Conservation (phyloP, 2,329 filamentous ascomycete species). For the Pseudogymnoascus sp. region DNA sequence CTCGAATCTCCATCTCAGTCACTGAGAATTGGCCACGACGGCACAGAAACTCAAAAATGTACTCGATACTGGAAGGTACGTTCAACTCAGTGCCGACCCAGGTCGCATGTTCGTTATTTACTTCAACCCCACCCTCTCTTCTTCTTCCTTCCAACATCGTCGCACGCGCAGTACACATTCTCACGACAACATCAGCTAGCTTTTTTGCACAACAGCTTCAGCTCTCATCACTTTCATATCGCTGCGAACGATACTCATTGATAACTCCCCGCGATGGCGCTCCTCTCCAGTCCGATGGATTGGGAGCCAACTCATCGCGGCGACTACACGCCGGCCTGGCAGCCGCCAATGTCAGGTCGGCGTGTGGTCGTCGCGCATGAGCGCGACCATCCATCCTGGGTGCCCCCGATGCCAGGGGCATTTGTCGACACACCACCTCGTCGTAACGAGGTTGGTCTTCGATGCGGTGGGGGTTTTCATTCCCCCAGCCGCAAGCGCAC, state of each 20-base stretch:
- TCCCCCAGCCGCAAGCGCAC: background rate
- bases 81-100: background rate
- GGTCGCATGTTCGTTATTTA: constrained; percentile 1
- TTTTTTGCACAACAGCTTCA: background rate
- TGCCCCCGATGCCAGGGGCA: background rate
- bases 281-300: background rate
- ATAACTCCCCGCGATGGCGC: background rate
- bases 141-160: background rate
- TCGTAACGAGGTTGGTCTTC: background rate
- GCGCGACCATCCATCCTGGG: background rate
- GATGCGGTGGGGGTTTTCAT: background rate
- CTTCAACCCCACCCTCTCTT: background rate
- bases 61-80: constrained; percentile 8
- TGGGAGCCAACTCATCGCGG: constrained; percentile 1
- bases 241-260: background rate
- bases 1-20: background rate
- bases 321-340: background rate
- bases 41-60: constrained; percentile 1
- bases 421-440: background rate
- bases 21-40: constrained; percentile 2
- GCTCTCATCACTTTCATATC: background rate
- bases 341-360: background rate
- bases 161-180: background rate
- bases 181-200: background rate
- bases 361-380: background rate